Base-by-base conservation (phyloP, 2,329 filamentous ascomycete genomes). In the Fonsecaea monophora region DNA sequence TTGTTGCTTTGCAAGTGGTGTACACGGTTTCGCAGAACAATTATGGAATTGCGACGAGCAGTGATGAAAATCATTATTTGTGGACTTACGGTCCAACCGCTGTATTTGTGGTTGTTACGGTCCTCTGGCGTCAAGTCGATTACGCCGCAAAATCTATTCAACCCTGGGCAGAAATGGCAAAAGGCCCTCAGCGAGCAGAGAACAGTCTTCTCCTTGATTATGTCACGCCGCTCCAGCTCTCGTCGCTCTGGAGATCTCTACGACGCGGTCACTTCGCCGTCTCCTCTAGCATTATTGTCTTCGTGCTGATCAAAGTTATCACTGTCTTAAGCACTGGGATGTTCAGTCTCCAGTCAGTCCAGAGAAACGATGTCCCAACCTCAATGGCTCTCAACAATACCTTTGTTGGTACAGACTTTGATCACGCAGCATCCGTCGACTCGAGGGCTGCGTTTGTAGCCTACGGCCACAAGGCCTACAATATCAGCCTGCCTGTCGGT, bases 81-180 rank as follows among this genome's bases (percentile, higher is more conserved):
- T 70, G 69, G 67, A 68, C 67, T 34, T 69, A 70, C 35, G 69
- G 65, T 6, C 67, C 69, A 8, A 69, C 67, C 1, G 67, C 69
- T 8, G 37, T 70, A 13, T 67, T 70, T 37, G 69, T 70, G 53
- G 8, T 66, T 40, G 58, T 65, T 45, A 67, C 65, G 15, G 67
- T 70, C n/a, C 53, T 64, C 18, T 71, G 69, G 69, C 67, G 67
- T 25, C 69, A 71, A 37, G 67, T 68, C 25, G 69, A 68, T 53
- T 70, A 67, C 63, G 62, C 69, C 6, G 61, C 67, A 13, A 69
- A 71, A 53, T 69, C 67, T 32, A 67, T 71, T 15, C 69, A 69
- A 30, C 69, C 69, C 30, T 71, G 67, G 67, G 67, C 69, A 34
- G 67, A 70, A 45, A 65, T 69, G 67, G 67, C 67, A 12, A 62